phyloP scores from a whole-genome alignment of 2,329 filamentous ascomycete genomes.

The Clathrospora elynae region DNA sequence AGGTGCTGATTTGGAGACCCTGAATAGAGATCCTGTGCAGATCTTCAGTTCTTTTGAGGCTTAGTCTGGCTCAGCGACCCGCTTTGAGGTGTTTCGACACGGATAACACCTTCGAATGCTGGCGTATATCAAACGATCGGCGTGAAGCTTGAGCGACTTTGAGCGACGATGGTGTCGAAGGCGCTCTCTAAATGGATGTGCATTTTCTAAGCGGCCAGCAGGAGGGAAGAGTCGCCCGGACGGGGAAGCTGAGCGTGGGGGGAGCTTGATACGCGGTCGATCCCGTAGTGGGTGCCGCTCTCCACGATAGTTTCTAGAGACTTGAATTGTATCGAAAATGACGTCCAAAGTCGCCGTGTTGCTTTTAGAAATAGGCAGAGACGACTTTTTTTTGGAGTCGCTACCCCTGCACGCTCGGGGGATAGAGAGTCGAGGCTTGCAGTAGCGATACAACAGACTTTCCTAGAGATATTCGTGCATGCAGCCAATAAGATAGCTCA shows the following conservation, averaged over 20 bases:
- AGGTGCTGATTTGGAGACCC: no score
- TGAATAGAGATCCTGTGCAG: no score
- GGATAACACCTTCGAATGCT: conserved; percentile 1
- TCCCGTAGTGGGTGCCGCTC: conserved; percentile 10
- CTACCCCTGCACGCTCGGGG: conserved; percentile 9
- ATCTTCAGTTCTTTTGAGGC: conserved; percentile 1
- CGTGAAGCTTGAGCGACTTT: conserved; percentile 2
- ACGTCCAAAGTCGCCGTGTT: conserved; percentile 5
- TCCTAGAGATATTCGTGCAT: conserved; percentile 10
- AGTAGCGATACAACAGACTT: conserved; percentile 19
- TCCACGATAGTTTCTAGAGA: no score
- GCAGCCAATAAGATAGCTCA: conserved; percentile 21
- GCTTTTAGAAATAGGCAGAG: conserved; percentile 3
- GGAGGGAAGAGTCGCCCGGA: neutral
- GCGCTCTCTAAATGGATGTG: no score
- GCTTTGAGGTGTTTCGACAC: conserved; percentile 1
- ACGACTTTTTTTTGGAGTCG: neutral
- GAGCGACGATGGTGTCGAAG: no score
- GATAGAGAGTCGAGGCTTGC: conserved; percentile 18
- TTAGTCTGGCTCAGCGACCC: neutral
- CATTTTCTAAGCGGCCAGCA: no score
- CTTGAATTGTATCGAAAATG: conserved; percentile 7
- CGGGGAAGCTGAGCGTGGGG: conserved; percentile 3
- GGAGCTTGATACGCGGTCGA: conserved; percentile 5
- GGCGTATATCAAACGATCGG: conserved; percentile 1